phyloP scores from a whole-genome alignment of 495 filamentous ascomycete genomes.

The Penicillium bovifimosum region DNA sequence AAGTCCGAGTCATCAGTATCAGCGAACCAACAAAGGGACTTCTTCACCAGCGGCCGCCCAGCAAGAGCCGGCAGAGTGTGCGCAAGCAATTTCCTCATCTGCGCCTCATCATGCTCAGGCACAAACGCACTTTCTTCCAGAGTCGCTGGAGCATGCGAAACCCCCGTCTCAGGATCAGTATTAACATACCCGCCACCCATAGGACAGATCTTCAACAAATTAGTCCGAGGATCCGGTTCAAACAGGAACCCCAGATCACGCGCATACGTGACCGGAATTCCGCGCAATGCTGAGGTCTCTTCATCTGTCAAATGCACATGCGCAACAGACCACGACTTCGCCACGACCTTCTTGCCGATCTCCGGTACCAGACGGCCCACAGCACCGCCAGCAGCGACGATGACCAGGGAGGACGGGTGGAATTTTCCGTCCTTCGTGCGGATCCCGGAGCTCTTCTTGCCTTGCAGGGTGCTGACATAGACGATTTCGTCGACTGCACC shows the following conservation, averaged over 20 bases:
- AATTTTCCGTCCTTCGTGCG: constrained; percentile 33
- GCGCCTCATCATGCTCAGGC: constrained; percentile 43
- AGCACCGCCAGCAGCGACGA: constrained; percentile 44
- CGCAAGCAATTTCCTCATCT: constrained; percentile 39
- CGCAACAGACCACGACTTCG: constrained; percentile 47
- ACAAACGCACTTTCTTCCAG: constrained; percentile 37
- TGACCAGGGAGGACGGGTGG: constrained; percentile 33
- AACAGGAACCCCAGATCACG: constrained; percentile 57
- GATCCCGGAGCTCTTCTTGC: constrained; percentile 28
- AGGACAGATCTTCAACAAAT: constrained; percentile 51
- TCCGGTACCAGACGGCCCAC: constrained; percentile 39
- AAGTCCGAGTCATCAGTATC: constrained; percentile 54
- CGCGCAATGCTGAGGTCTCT: constrained; percentile 45
- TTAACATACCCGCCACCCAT: constrained; percentile 52
- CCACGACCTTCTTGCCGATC: constrained; percentile 39
- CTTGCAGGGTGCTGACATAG: constrained; percentile 16
- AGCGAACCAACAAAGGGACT: constrained; percentile 53
- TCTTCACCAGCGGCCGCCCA: constrained; percentile 43
- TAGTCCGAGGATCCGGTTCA: constrained; percentile 50
- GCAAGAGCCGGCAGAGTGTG: constrained; percentile 47
- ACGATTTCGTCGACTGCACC: constrained; percentile 24
- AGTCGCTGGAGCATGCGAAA: constrained; percentile 29
- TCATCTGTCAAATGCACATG: constrained; percentile 49
- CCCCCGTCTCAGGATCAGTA: constrained; percentile 28
- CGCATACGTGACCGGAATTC: constrained; percentile 50